Evolutionary conservation across 2,329 filamentous ascomycete species (phyloP), one percentile per base, ranked within the genome.

Genomic region (Claviceps digitariae): DNA sequence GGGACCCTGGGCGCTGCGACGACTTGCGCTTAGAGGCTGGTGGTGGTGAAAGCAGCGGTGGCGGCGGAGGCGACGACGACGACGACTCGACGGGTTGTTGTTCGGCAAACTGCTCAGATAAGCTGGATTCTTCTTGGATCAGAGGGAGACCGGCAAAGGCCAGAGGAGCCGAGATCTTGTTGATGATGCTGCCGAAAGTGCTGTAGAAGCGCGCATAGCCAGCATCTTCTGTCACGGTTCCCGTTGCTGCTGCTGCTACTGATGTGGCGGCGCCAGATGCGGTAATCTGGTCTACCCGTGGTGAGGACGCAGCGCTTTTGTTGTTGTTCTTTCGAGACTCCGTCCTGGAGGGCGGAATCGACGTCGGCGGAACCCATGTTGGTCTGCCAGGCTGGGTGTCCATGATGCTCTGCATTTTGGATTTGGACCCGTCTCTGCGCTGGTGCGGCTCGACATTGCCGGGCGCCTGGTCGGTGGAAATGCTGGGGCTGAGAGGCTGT

Each of bases 71-170:
- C 54, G 66, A 58, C 53, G 67, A 63, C 57, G 73, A 59, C n/a
- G 41, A 44, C 9, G 41, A 44, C 21, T 25, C 41, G 41, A 15
- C 25, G 2, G 41, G 13, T 13, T 44, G 21, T 15, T 44, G 21
- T 8, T 48, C 54, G 67, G 54, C 55, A 73, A 63, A 57, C 31
- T 50, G 50, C 49, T 52, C 53, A 1, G 61, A 57, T 9, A n/a
- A 10, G 7, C 59, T 56, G 1, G 69, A 63, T 55, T 79, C 77
- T 53, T 80, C 74, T 20, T 74, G 63, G 29, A 81, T 79, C 5
- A 98, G 75, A 0, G 93, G 93, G 9, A 98, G 78, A 1, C 91
- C 91, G 4, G 93, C 89, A 70, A 96, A 98, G 3, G 90, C 91
- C 31, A 98, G 74, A 1, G 90, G 90, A 0, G 90, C 90, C 0